These are phyloP conservation scores for Nemania sp. DNA, from an alignment of 2,329 filamentous ascomycete species.

Conservation along the genomic window DNA sequence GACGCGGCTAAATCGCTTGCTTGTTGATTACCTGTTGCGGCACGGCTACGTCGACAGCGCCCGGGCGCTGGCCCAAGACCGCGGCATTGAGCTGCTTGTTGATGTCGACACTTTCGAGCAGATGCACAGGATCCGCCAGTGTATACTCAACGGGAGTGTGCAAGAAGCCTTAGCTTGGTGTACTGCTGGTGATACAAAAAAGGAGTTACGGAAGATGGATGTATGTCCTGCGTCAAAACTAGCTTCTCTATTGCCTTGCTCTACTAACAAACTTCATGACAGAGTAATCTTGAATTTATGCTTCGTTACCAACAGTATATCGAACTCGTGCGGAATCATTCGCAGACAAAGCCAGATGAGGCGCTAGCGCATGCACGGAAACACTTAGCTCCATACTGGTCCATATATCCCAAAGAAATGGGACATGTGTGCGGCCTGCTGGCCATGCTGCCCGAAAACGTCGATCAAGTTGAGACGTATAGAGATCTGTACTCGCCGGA, in stretches of 20 bases:
- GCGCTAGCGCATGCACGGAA: slow-evolving; percentile 82
- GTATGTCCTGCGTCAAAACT: slow-evolving; percentile 49
- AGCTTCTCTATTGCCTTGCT: not conserved
- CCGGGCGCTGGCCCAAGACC: slow-evolving; percentile 71
- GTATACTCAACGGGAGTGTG: slow-evolving; percentile 70
- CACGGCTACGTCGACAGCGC: slow-evolving; percentile 82
- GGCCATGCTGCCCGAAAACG: slow-evolving; percentile 67
- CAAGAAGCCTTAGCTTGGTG: slow-evolving; percentile 87
- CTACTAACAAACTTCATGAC: not conserved
- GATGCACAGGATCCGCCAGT: slow-evolving; percentile 76
- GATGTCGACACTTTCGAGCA: slow-evolving; percentile 87
- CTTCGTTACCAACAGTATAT: slow-evolving; percentile 93
- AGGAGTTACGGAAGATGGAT: slow-evolving; percentile 84
- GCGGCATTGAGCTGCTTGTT: slow-evolving; percentile 77
- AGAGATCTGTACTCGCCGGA: slow-evolving; percentile 68
- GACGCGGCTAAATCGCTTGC: slow-evolving; percentile 75
- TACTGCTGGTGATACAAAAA: slow-evolving; percentile 76
- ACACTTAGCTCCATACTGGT: slow-evolving; percentile 71
- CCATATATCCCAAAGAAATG: slow-evolving; percentile 70
- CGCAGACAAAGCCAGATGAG: slow-evolving; percentile 67
- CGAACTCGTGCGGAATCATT: slow-evolving; percentile 75
- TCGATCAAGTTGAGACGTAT: slow-evolving; percentile 42
- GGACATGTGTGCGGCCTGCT: slow-evolving; percentile 77
- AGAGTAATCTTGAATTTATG: slow-evolving; percentile 80
- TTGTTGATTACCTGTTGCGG: slow-evolving; percentile 91